Evolutionary conservation across 1,284 basidiomycete species (phyloP), one percentile per base, ranked within the genome.

Genomic region (Cerrena zonata): DNA sequence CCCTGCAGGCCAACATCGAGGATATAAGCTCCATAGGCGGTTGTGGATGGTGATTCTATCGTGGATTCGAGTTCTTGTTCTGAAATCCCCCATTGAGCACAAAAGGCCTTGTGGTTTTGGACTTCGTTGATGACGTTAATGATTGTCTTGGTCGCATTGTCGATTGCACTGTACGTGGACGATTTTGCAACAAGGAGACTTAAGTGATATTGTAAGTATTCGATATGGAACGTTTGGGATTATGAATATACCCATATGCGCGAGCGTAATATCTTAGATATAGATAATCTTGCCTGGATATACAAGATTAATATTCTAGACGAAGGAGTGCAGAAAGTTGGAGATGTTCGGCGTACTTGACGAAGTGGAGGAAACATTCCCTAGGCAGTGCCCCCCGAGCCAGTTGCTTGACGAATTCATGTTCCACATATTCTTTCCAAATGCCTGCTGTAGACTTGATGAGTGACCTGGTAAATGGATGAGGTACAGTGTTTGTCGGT

Each of bases 1-100:
- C 86, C 85, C 63, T 81, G 82, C 13, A 88, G 61, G 0, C 89
- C 90, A 1, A 82, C 72, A 64, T 94, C 88, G 22, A 94, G 70
- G 24, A 95, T 75, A 69, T 86, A 95, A n/a, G 86, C 84, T 1
- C 89, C 89, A 63, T 95, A 94, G 0, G 90, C 90, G 1, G 79
- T 84, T n/a, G 85, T 89, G 1, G 82, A 79, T 0, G 80, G 61
- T 0, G 82, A 78, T 63, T 94, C 91, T 3, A 77, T 73, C 1
- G 83, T 81, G 10, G 61, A 65, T 45, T 80, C 73, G 4, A 94
- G 72, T 44, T 87, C 80, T 4, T 77, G 73, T 4, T 72, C 64
- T 2, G 75, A 70, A 51, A 94, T 73, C 15, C 84, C 89, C 64
- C 88, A 94, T 25, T 76, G 59, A 1, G 73, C 74, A 66, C 90